Evolutionary conservation across 208 protist genomes (phyloP), one percentile per base, ranked within the genome.

Genomic region (Naegleria fowleri): DNA sequence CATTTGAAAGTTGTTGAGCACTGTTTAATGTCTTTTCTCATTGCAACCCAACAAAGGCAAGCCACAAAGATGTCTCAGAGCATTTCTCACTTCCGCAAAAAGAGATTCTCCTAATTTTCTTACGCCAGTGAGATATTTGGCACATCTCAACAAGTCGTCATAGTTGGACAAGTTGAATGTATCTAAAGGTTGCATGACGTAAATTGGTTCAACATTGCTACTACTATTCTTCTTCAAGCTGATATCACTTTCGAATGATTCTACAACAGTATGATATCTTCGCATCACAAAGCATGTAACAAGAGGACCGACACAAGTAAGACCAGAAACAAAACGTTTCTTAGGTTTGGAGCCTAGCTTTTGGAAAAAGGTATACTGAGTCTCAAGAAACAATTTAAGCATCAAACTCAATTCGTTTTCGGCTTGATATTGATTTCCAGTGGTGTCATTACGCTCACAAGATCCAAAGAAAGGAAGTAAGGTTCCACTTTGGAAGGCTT

Each of bases 391-490:
- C 5, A 5, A 38, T 39, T 88, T 55, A 13, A 88, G 22, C 16
- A 38, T 22, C 29, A 48, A 16, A 58, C 41, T 7, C 19, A 88
- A 39, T 58, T 88, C 85, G 58, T 88, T 88, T 58, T 88, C 85
- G 16, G 41, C 39, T 88, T 88, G 85, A 39, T 36, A 88, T 88
- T 88, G 85, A 13, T 29, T 43, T 38, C 39, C 85, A 58, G n/a
- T 48, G 38, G 36, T 36, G n/a, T 88, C 85, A 39, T 39, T 39
- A 0, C 9, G 4, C n/a, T 88, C 85, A 38, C 40, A 58, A 4
- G n/a, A 88, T 38, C 16, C 19, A 58, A 88, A 88, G 43, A 88
- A 88, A 19, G 85, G 85, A 39, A 88, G 22, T 13, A 48, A 88
- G n/a, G n/a, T 39, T 38, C 33, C 85, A 58, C n/a, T 79, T 36